Evolutionary conservation across 805 yeast species (phyloP), one percentile per base, ranked within the genome.

Genomic region (Lachancea sp.): DNA sequence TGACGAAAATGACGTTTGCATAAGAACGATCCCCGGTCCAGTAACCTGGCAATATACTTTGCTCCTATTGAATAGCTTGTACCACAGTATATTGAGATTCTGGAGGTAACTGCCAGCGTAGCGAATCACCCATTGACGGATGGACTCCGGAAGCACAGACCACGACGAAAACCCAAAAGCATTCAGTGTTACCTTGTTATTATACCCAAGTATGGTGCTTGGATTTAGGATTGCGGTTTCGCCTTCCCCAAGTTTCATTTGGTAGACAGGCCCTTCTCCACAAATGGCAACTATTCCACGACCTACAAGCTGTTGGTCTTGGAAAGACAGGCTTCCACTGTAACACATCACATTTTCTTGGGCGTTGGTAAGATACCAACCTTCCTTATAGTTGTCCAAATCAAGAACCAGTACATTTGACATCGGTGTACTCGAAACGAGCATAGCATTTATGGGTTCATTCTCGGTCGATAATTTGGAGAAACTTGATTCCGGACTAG

Each of bases 1-100:
- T 7, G 51, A 45, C 3, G 37, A 29, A 21, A 44, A 45, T 3
- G 48, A 37, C 36, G 53, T 50, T 36, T 59, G 61, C 7, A 63
- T 34, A 16, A 60, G 44, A 2, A 62, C 38, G 2, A 47, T 49
- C 1, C 67, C 65, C 2, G 64, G 64, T 1, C 68, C 68, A 32
- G 45, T 30, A 8, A 61, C 35, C 36, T 52, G 50, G 19, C 48
- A 50, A 40, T 49, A 56, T 8, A 50, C 30, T 21, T 49, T 55
- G 25, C 51, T 51, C 25, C 43, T 49, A 9, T 38, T 35, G 13
- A 50, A 43, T 3, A 45, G 7, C 19, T 44, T 48, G 16, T 45
- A 40, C 34, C 51, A 37, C 13, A 41, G 42, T 3, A 47, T 34
- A 3, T 40, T 26, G 8, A 49, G 18, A 40, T 45, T 45, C 3